These are phyloP conservation scores for Pluteus cervinus DNA, from an alignment of 768 basidiomycete genomes.

Conservation along the genomic window DNA sequence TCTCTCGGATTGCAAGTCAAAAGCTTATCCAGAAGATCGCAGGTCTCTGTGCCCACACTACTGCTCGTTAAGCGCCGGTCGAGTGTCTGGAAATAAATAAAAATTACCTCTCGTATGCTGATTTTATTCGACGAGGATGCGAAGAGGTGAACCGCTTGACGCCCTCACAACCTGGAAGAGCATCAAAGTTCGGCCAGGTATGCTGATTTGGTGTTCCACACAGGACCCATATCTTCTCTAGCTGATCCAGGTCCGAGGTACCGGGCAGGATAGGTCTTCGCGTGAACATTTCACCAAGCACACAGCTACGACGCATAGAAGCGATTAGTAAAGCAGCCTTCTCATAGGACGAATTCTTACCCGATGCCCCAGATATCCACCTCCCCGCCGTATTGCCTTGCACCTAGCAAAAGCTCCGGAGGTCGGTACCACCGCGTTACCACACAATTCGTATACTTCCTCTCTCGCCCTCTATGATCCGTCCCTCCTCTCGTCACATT, in stretches of 20 bases:
- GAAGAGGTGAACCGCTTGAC: constrained; percentile 53
- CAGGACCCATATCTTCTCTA: constrained; percentile 84
- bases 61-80: constrained; percentile 2
- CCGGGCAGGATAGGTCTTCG: constrained; percentile 85
- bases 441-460: constrained; percentile 92
- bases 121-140: constrained; percentile 49
- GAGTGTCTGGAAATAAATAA: constrained; percentile 1
- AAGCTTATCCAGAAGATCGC: constrained; percentile 77
- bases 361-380: constrained; percentile 99
- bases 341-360: constrained; percentile 33
- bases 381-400: constrained; percentile 84
- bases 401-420: constrained; percentile 87
- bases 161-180: constrained; percentile 74
- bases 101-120: constrained; percentile 55
- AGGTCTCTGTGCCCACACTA: constrained; percentile 69
- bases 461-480: constrained; percentile 41
- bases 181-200: constrained; percentile 73
- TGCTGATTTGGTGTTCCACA: constrained; percentile 86
- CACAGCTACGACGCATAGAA: constrained; percentile 81
- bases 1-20: constrained; percentile 79
- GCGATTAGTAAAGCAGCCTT: background rate
- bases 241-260: constrained; percentile 84
- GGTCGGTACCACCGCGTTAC: constrained; percentile 95
- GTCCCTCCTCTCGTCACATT: constrained; percentile 32
- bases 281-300: constrained; percentile 95